phyloP scores from a whole-genome alignment of 2,329 filamentous ascomycete genomes.

The Pseudomassariella vexata region DNA sequence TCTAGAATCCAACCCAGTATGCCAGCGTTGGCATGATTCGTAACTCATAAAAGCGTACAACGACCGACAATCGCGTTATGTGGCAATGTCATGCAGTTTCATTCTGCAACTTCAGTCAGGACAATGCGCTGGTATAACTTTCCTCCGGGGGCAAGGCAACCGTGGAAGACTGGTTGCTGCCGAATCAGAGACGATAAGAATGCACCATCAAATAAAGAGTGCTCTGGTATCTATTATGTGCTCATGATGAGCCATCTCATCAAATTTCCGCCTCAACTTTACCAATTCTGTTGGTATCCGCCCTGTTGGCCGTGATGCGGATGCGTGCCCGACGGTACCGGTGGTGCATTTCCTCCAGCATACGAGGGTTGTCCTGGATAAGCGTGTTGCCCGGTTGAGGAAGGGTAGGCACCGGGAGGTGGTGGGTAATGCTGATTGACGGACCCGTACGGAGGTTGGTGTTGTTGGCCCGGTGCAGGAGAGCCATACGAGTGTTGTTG shows the following conservation, averaged over 20 bases:
- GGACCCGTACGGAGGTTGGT: slow-evolving; percentile 19
- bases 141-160: too few relatives aligned
- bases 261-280: too few relatives aligned
- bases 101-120: too few relatives aligned
- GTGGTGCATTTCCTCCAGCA: slow-evolving; percentile 13
- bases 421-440: slow-evolving; percentile 24
- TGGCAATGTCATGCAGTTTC: too few relatives aligned
- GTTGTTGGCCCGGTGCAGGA: slow-evolving; percentile 11
- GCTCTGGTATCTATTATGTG: too few relatives aligned
- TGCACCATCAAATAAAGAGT: slow-evolving; percentile 4
- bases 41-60: not conserved
- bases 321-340: slow-evolving; percentile 18
- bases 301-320: slow-evolving; percentile 23
- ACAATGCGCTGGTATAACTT: too few relatives aligned
- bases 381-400: slow-evolving; percentile 16
- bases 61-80: too few relatives aligned
- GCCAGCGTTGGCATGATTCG: too few relatives aligned
- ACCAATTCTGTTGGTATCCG: slow-evolving; percentile 28
- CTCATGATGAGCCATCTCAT: too few relatives aligned
- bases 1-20: too few relatives aligned
- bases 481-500: slow-evolving; percentile 25
- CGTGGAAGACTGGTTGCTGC: too few relatives aligned
- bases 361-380: slow-evolving; percentile 23
- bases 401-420: slow-evolving; percentile 15
- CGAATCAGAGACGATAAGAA: too few relatives aligned